phyloP scores from a whole-genome alignment of 306 rosid genomes.

The Vicia faba region DNA sequence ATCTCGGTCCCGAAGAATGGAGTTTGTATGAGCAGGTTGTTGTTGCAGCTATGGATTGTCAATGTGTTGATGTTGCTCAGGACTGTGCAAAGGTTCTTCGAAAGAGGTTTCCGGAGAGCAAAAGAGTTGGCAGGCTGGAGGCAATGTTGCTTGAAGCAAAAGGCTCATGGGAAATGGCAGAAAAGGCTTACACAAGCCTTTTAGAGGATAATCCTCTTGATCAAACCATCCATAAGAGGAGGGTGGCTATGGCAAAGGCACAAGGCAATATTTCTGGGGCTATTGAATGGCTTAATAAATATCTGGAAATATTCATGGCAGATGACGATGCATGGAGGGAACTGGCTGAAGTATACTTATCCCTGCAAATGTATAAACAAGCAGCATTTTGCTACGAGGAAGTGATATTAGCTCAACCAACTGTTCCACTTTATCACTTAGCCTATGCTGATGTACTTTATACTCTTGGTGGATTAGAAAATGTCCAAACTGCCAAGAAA shows the following conservation, averaged over 20 bases:
- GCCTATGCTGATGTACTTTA: slow-evolving; percentile 98
- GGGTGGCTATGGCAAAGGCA: slow-evolving; percentile 94
- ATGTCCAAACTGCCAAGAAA: slow-evolving; percentile 89
- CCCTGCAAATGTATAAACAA: slow-evolving; percentile 97
- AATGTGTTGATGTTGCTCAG: slow-evolving; percentile 81
- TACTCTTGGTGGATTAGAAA: slow-evolving; percentile 94
- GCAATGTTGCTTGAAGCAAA: slow-evolving; percentile 96
- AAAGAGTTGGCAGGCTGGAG: slow-evolving; percentile 94
- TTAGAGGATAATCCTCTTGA: slow-evolving; percentile 90
- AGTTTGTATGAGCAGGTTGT: slow-evolving; percentile 94
- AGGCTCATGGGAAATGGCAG: slow-evolving; percentile 95
- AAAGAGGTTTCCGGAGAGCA: slow-evolving; percentile 87
- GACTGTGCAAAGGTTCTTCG: slow-evolving; percentile 74
- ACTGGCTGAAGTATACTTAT: slow-evolving; percentile 83
- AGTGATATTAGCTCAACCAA: slow-evolving; percentile 89
- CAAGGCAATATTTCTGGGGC: slow-evolving; percentile 85
- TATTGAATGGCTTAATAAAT: slow-evolving; percentile 85
- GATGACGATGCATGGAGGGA: slow-evolving; percentile 99
- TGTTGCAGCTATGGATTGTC: slow-evolving; percentile 96
- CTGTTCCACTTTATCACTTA: slow-evolving; percentile 76
- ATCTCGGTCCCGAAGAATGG: slow-evolving; percentile 86
- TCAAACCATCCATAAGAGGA: slow-evolving; percentile 86
- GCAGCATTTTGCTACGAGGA: slow-evolving; percentile 97
- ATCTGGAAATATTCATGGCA: slow-evolving; percentile 97
- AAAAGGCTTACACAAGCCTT: slow-evolving; percentile 88